Conservation (phyloP, 2,329 filamentous ascomycete species). For the Neonectria neomacrospora region DNA sequence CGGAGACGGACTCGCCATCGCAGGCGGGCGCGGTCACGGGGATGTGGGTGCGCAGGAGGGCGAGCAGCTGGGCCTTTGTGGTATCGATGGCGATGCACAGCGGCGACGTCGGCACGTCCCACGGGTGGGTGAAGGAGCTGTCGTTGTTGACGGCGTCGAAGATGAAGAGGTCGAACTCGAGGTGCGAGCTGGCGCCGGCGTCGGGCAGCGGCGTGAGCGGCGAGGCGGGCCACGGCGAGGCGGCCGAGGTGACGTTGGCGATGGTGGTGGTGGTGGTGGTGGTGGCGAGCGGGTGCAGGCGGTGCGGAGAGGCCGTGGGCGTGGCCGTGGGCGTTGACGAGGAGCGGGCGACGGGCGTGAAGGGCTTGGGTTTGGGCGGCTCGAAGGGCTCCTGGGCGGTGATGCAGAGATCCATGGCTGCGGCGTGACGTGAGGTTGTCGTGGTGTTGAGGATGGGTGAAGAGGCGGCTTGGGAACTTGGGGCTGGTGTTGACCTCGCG, state of each 20-base stretch:
- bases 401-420: slow-evolving; percentile 42
- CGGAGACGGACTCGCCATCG: slow-evolving; percentile 13
- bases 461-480: not conserved
- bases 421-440: not conserved
- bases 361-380: slow-evolving; percentile 30
- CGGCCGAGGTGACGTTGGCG: not conserved
- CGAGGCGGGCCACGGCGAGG: not conserved
- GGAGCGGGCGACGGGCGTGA: slow-evolving; percentile 25
- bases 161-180: slow-evolving; percentile 42
- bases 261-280: not conserved
- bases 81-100: slow-evolving; percentile 34
- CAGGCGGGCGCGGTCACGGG: slow-evolving; percentile 18
- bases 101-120: slow-evolving; percentile 36
- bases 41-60: slow-evolving; percentile 37
- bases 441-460: not conserved
- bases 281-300: slow-evolving; percentile 17
- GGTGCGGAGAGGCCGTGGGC: slow-evolving; percentile 16
- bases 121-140: slow-evolving; percentile 41
- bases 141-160: slow-evolving; percentile 37
- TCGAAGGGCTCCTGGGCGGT: slow-evolving; percentile 43
- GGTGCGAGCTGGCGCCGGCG: slow-evolving; percentile 12
- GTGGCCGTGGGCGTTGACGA: slow-evolving; percentile 5
- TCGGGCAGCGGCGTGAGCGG: slow-evolving; percentile 4
- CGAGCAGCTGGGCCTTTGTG: slow-evolving; percentile 42
- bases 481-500: not conserved